Evolutionary conservation across 805 yeast genomes (phyloP), one percentile per base, ranked within the genome.

Genomic region (Monosporozyma unispora): DNA sequence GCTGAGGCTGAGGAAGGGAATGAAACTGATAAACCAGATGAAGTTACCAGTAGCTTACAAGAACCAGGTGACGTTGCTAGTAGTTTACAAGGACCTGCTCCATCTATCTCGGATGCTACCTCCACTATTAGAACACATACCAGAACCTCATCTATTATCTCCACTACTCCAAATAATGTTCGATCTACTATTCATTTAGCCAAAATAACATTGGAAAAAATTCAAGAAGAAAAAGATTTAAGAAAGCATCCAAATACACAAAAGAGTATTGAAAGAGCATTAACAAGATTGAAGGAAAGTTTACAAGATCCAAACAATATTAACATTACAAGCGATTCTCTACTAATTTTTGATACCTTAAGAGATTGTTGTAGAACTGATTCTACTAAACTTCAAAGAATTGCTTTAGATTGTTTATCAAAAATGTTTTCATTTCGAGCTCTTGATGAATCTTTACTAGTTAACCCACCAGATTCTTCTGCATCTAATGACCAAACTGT

Each of bases 401-500:
- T 77, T 43, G 88, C 97, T 0, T 73, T 91, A 54, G 97, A 91
- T 62, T 78, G 91, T 54, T 77, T 93, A 50, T 86, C 95, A 48
- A 93, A 90, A 64, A 74, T 89, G 18, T 87, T 90, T 65, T 85
- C 95, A n/a, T 87, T 87, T 62, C 62, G 63, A 46, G 84, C 88
- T 35, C 78, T 83, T 48, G 84, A 90, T 60, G 86, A 76, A 50
- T 75, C 78, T 41, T 73, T 79, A 22, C 64, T 71, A 21, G 82
- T 80, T 18, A 70, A 77, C 41, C 71, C 71, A 2, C 71, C 70
- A 48, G 74, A 69, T 55, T 59, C 73, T 3, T 57, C 63, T 49
- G 63, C 67, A 4, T 60, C 68, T 6, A 63, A 60, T 45, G 67
- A 61, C 40, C 67, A 63, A 50, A 47, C 48, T 12, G 58, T 52